These are phyloP conservation scores for Pseudonectria buxi DNA, from an alignment of 2,329 filamentous ascomycete genomes.

Conservation along the genomic window DNA sequence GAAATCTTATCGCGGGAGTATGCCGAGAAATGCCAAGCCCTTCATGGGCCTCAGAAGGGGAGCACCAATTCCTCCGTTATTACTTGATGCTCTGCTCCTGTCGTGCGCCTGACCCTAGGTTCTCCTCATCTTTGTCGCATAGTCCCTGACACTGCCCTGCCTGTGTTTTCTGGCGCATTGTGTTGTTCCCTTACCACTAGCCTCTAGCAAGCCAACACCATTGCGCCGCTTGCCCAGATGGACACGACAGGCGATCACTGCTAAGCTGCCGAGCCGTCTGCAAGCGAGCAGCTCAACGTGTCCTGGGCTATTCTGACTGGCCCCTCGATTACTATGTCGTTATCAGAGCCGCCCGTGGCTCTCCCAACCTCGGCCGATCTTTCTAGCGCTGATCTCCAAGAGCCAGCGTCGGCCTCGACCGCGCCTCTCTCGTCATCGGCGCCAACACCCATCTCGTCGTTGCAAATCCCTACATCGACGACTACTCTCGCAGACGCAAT, in stretches of 20 bases:
- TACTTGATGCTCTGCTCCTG: slow-evolving; percentile 2
- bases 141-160: too few relatives aligned
- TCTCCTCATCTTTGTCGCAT: too few relatives aligned
- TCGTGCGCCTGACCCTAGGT: too few relatives aligned
- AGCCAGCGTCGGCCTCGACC: slow-evolving; percentile 6
- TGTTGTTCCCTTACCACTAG: too few relatives aligned
- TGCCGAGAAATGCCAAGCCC: slow-evolving; percentile 27
- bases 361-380: not conserved
- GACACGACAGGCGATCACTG: slow-evolving; percentile 13
- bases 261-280: slow-evolving; percentile 17
- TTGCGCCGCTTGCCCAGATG: slow-evolving; percentile 14
- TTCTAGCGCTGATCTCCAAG: too few relatives aligned
- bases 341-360: slow-evolving; percentile 9
- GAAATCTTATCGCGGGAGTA: slow-evolving; percentile 25
- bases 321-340: slow-evolving; percentile 8
- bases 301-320: slow-evolving; percentile 11
- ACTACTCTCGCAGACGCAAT: slow-evolving; percentile 10
- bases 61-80: slow-evolving; percentile 18
- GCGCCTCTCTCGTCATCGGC: slow-evolving; percentile 4
- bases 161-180: too few relatives aligned
- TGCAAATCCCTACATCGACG: slow-evolving; percentile 11
- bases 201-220: slow-evolving; percentile 1
- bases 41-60: slow-evolving; percentile 24
- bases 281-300: slow-evolving; percentile 11
- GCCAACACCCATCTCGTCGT: slow-evolving; percentile 6